These are phyloP conservation scores for Aristolochia fimbriata DNA, from an alignment of 164 flowering plant genomes.

Conservation along the genomic window DNA sequence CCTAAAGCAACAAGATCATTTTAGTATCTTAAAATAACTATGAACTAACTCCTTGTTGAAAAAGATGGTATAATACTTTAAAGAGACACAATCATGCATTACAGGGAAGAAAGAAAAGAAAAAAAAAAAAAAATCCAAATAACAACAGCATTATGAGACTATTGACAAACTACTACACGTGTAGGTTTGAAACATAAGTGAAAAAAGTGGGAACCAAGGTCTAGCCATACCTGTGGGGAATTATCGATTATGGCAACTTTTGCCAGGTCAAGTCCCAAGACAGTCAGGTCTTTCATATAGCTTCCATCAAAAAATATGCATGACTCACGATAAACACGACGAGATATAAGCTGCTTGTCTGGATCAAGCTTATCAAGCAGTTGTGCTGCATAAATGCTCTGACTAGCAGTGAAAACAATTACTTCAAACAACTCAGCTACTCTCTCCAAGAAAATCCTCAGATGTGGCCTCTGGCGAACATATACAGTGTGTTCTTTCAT, in stretches of 20 bases:
- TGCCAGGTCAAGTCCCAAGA: conserved; percentile 88
- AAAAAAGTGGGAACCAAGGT: no score
- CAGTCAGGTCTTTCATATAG: conserved; percentile 87
- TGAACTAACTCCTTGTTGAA: no score
- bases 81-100: no score
- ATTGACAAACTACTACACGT: no score
- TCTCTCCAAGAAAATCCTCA: conserved; percentile 57
- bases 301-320: conserved; percentile 79
- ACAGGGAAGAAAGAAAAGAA: no score
- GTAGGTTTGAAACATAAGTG: no score
- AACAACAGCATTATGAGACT: no score
- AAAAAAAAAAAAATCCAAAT: no score
- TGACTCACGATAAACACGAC: conserved; percentile 85
- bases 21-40: no score
- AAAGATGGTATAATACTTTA: no score
- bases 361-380: conserved; percentile 83
- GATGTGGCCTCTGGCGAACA: conserved; percentile 80
- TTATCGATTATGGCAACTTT: conserved; percentile 93
- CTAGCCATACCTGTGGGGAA: conserved; percentile 73
- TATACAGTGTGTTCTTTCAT: conserved; percentile 87
- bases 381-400: conserved; percentile 84
- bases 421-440: conserved; percentile 93
- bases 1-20: conserved; percentile 44
- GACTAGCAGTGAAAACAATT: conserved; percentile 90
- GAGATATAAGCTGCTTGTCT: conserved; percentile 59